phyloP scores from a whole-genome alignment of 441 rosid species.

The Heliophila coronopifolia region DNA sequence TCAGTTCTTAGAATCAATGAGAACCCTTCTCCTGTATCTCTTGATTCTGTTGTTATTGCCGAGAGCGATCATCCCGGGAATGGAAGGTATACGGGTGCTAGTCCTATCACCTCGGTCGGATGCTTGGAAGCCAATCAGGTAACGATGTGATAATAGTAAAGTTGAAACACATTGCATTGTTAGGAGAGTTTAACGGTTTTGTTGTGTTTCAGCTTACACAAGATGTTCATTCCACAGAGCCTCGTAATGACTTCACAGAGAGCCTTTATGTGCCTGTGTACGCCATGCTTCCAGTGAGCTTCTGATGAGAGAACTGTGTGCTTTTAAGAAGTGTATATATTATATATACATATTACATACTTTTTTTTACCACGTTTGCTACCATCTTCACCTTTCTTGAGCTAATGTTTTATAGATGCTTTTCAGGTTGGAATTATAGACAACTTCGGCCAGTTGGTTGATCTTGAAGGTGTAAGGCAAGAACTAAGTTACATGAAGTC shows the following conservation, averaged over 20 bases:
- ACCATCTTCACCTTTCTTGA: constrained; percentile 1
- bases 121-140: constrained; percentile 96
- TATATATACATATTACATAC: too few relatives aligned
- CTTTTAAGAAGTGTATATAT: background rate
- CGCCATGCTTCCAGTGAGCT: constrained; percentile 56
- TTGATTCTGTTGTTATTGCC: constrained; percentile 79
- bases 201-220: constrained; percentile 64
- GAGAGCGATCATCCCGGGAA: constrained; percentile 56
- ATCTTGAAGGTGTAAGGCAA: constrained; percentile 49
- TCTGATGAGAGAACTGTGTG: constrained; percentile 21
- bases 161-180: background rate
- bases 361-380: background rate
- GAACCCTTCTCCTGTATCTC: constrained; percentile 75
- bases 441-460: constrained; percentile 56
- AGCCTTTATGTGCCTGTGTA: constrained; percentile 55
- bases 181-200: background rate
- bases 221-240: constrained; percentile 62
- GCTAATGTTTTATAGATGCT: constrained; percentile 16
- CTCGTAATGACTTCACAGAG: constrained; percentile 40
- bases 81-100: constrained; percentile 48
- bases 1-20: constrained; percentile 60
- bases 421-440: constrained; percentile 48
- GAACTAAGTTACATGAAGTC: constrained; percentile 56
- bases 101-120: constrained; percentile 66
- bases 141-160: background rate